A percentile compares a stretch with the other conserved stretches of the same genome.
Evolutionary conservation across 306 rosid genomes (phyloP).

Genomic region (Dalbergia oliveri): DNA sequence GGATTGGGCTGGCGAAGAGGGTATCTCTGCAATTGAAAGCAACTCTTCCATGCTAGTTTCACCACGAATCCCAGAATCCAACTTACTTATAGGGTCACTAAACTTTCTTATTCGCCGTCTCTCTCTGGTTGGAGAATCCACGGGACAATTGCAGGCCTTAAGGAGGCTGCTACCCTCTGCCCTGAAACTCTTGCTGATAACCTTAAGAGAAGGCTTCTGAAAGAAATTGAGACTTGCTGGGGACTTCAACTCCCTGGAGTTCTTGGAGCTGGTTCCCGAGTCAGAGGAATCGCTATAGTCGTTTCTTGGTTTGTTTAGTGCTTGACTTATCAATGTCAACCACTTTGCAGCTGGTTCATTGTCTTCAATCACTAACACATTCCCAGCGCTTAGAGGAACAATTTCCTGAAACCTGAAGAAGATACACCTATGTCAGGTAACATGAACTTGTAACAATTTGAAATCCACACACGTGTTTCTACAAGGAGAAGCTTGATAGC

Average conservation of each 20-base stretch:
- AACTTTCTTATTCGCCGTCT: slow-evolving; percentile 62
- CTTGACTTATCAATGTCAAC: slow-evolving; percentile 76
- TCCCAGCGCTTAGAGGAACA: slow-evolving; percentile 93
- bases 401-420: slow-evolving; percentile 88
- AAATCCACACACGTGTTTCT: not conserved
- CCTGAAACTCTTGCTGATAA: slow-evolving; percentile 63
- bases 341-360: slow-evolving; percentile 96
- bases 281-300: slow-evolving; percentile 49
- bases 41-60: slow-evolving; percentile 55
- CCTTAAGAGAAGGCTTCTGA: slow-evolving; percentile 83
- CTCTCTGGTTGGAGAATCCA: slow-evolving; percentile 62
- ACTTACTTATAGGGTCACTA: slow-evolving; percentile 50
- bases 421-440: slow-evolving; percentile 12
- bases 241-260: slow-evolving; percentile 54
- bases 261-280: slow-evolving; percentile 49
- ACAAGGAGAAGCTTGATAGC: too few species aligned
- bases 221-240: slow-evolving; percentile 63
- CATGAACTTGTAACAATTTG: slow-evolving; percentile 24
- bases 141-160: slow-evolving; percentile 82
- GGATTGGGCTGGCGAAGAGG: slow-evolving; percentile 46
- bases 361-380: slow-evolving; percentile 88
- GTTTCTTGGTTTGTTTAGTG: slow-evolving; percentile 69
- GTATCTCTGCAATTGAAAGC: slow-evolving; percentile 65
- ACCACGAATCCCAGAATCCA: slow-evolving; percentile 43
- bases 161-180: slow-evolving; percentile 67